Base-by-base conservation (phyloP, 169 alveolate species). In the Plasmodium inui region DNA sequence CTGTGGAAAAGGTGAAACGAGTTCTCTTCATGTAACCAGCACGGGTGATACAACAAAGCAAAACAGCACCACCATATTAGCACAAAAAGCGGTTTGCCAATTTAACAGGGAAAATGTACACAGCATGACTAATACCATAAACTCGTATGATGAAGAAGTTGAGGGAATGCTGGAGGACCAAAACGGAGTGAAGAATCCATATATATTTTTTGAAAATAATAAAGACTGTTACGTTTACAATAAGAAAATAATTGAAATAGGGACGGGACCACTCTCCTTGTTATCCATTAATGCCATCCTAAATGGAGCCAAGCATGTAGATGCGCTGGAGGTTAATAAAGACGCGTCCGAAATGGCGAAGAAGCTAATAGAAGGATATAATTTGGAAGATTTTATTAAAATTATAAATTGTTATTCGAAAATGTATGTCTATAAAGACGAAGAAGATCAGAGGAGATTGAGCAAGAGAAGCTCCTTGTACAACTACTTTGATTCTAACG, bases 211-310 rank as follows among this genome's bases (percentile, higher is more conserved):
- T 57, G 95, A 84, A 74, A 81, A 61, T 53, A 79, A 89, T 83
- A 92, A 84, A 78, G 92, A 82, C 34, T n/a, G 93, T 72, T 92
- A 96, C 73, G 86, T 97, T 85, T 67, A 93, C 55, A 96, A 96
- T 82, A 96, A 91, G 74, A 95, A 95, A 70, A 93, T 97, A 41
- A 84, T 97, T 57, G 98, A 97, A 73, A 89, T 97, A 32, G 98
- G 98, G 30, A 96, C 98, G 6, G 98, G 98, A 0, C 98, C 98
- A 34, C 94, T 96, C 82, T 96, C 97, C 67, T 95, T 97, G 50
- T 83, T 97, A 72, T 97, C 98, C 5, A 95, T 97, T 95, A 96
- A 96, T 85, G 98, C 98, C 22, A 73, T 95, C 55, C 95, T 96
- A 76, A 97, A 97, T 26, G 98, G 98, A 22, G 98, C 98, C 5